Evolutionary conservation across 2,329 filamentous ascomycete species (phyloP), one percentile per base, ranked within the genome.

Genomic region (Ophiostoma ulmi): DNA sequence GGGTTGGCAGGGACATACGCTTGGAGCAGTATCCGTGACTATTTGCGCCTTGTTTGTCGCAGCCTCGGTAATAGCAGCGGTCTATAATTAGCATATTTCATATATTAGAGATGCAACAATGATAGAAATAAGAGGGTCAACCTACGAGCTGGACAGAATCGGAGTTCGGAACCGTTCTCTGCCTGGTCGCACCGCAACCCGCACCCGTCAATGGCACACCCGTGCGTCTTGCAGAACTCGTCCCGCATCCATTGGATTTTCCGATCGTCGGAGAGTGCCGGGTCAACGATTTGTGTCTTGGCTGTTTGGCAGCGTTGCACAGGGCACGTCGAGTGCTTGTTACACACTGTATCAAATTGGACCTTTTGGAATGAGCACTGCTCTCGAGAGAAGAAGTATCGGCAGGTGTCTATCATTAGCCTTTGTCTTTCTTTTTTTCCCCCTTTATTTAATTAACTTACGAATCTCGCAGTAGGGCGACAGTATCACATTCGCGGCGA

Each of bases 341-440:
- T 70, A 70, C 73, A 74, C 3, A 72, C n/a, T 0, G 52, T 22
- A 14, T 72, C 71, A 7, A 39, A 38, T 2, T 0, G 8, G 11
- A 36, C 22, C 66, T 73, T 73, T 38, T 72, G 71, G 67, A n/a
- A 31, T 14, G 0, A 13, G 69, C 73, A 74, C 3, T 10, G 1
- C 11, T 71, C 68, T 3, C 38, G 14, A 2, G 69, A 44, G 14
- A 72, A 74, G 48, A 74, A 74, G 66, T 64, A 72, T 1, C 68
- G 61, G 68, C 73, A 74, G 0, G 73, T 74, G 66, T 74, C 73
- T 74, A 61, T 17, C 13, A 7, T 11, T 64, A 36, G 31, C 61
- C 11, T 64, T 38, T 3, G 13, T 31, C 3, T 31, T 31, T 31
- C 3, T 31, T 31, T 31, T 3, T 4, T 3, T 31, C 4, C 4